phyloP scores from a whole-genome alignment of 768 basidiomycete species.

The Rhodotorula sphaerocarpa region DNA sequence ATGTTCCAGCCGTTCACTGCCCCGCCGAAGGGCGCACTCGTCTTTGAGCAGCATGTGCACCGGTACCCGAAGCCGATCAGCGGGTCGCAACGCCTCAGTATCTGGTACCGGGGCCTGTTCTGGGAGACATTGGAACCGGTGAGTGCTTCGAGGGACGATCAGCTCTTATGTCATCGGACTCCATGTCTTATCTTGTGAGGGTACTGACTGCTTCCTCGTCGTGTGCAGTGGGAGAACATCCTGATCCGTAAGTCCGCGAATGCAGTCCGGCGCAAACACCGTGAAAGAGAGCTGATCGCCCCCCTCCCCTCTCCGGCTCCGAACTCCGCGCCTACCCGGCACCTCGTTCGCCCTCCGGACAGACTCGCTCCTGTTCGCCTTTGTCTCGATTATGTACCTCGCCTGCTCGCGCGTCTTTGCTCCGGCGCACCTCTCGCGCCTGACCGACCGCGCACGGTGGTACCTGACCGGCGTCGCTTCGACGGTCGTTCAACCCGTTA shows the following conservation, averaged over 20 bases:
- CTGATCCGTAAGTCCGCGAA: slow-evolving; percentile 3
- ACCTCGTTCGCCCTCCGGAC: neutral
- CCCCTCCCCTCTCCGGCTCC: neutral
- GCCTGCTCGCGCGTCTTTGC: slow-evolving; percentile 6
- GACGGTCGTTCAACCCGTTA: neutral
- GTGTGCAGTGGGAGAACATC: slow-evolving; percentile 3
- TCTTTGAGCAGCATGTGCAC: neutral
- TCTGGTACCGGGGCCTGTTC: neutral
- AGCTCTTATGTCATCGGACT: no score
- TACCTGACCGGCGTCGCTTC: neutral
- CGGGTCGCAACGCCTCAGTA: neutral
- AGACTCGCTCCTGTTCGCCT: slow-evolving; percentile 2
- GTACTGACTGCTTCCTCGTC: no score
- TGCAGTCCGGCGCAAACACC: no score
- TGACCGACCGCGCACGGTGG: neutral
- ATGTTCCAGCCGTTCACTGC: neutral
- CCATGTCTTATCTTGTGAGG: no score
- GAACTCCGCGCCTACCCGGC: no score
- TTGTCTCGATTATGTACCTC: neutral
- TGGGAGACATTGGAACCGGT: neutral
- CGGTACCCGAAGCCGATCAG: neutral
- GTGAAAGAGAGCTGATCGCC: no score
- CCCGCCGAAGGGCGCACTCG: slow-evolving; percentile 1
- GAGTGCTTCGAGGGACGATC: no score
- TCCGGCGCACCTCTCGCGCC: neutral